phyloP scores from a whole-genome alignment of 257 asterid genomes.

The Nicotiana tabacum region DNA sequence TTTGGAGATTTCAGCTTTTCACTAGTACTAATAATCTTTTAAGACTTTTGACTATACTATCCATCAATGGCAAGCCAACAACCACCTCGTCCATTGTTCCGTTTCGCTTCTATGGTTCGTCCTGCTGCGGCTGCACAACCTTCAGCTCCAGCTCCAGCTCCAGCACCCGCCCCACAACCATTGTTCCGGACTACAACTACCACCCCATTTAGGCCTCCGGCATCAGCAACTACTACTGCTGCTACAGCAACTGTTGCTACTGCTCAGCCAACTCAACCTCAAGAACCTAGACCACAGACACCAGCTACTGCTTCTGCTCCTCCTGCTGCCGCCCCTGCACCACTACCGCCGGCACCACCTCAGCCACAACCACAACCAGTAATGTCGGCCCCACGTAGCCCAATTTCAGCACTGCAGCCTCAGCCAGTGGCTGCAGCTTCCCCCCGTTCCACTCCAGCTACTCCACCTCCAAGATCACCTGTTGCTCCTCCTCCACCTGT shows the following conservation, averaged over 20 bases:
- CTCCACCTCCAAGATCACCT: not conserved
- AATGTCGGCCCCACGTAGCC: not conserved
- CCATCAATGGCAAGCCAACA: constrained; percentile 19
- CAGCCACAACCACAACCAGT: not conserved
- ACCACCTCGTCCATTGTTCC: constrained; percentile 16
- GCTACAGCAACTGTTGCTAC: not conserved
- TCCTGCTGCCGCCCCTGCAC: not conserved
- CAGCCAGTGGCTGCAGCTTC: constrained; percentile 4
- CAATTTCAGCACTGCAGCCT: not conserved
- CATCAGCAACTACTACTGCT: not conserved
- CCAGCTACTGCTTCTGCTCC: constrained; percentile 4
- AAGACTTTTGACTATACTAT: not conserved
- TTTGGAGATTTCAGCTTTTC: not conserved
- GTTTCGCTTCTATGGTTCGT: constrained; percentile 14
- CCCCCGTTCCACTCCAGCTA: not conserved
- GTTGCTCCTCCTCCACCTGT: not conserved
- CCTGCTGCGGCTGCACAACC: not conserved
- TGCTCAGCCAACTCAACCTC: constrained; percentile 10
- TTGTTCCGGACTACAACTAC: constrained; percentile 3
- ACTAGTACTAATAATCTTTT: not conserved
- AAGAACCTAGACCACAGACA: constrained; percentile 4
- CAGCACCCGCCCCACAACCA: constrained; percentile 5
- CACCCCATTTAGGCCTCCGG: constrained; percentile 9
- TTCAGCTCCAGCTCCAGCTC: constrained; percentile 2
- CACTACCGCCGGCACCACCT: not conserved